These are phyloP conservation scores for Rhododendron henanense DNA, from an alignment of 148 eudicot genomes.

Conservation along the genomic window DNA sequence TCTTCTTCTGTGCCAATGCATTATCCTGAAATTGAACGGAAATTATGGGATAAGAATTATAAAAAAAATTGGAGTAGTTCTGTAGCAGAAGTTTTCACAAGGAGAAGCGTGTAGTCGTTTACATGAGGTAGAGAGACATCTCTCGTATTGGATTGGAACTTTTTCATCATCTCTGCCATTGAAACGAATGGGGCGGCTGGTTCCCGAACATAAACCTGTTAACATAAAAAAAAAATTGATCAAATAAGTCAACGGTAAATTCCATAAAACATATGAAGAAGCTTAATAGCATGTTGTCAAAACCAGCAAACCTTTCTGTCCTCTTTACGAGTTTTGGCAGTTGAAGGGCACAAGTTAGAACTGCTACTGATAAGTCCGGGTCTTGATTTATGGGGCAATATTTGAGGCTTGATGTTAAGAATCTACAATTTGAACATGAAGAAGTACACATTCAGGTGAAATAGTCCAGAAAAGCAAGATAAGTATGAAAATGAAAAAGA, in stretches of 20 bases:
- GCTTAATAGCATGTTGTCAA: not conserved
- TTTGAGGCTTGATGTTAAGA: conserved; percentile 60
- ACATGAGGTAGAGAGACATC: conserved; percentile 44
- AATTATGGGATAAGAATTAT: not conserved
- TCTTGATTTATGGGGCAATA: conserved; percentile 71
- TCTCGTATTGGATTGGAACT: conserved; percentile 86
- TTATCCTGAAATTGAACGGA: conserved; percentile 33
- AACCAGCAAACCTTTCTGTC: conserved; percentile 59
- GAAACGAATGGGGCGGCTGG: conserved; percentile 72
- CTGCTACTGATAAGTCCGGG: conserved; percentile 27
- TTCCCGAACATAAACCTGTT: conserved; percentile 80
- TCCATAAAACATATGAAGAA: not conserved
- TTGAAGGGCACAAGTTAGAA: conserved; percentile 37
- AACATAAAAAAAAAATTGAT: not conserved
- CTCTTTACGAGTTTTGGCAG: conserved; percentile 43
- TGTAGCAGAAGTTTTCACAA: not conserved
- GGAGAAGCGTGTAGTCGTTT: conserved; percentile 1
- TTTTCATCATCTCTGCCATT: conserved; percentile 85
- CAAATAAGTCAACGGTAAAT: conserved; percentile 14
- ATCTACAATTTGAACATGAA: conserved; percentile 38
- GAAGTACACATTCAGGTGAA: not conserved
- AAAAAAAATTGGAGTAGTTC: not conserved
- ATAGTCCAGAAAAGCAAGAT: not conserved
- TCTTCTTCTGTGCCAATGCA: conserved; percentile 36
- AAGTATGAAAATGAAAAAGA: not conserved